phyloP scores from a whole-genome alignment of 441 rosid species.

The Pelargonium exstipulatum region DNA sequence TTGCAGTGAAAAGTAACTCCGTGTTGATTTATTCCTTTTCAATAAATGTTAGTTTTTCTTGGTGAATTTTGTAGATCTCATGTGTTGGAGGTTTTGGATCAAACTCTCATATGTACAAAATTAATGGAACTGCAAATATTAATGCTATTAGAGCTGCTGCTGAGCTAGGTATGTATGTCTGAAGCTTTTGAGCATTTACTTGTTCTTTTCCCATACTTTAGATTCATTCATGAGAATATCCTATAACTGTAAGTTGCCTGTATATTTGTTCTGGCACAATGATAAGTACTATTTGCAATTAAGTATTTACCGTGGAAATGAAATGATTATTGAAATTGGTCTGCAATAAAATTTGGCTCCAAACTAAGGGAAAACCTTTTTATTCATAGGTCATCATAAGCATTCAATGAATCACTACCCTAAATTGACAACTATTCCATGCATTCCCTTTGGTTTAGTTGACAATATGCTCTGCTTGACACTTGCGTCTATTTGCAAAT shows the following conservation, averaged over 20 bases:
- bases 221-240: background rate
- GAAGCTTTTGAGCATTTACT: background rate
- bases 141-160: constrained; percentile 87
- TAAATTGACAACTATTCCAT: background rate
- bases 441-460: background rate
- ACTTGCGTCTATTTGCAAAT: background rate
- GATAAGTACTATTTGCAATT: background rate
- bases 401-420: background rate
- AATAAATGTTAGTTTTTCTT: background rate
- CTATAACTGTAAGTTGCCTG: background rate
- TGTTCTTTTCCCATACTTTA: background rate
- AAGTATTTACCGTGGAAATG: background rate
- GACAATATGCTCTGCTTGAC: background rate
- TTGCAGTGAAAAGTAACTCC: background rate
- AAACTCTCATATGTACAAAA: constrained; percentile 78
- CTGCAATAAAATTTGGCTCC: constrained; percentile 1
- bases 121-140: constrained; percentile 90
- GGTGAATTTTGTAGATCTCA: constrained; percentile 32
- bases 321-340: background rate
- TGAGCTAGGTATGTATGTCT: constrained; percentile 57
- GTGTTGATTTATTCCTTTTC: background rate
- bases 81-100: constrained; percentile 52
- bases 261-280: background rate
- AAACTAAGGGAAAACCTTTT: background rate
- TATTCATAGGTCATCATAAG: background rate